Percentiles rank a stretch among this genome's conserved stretches.
Conservation (phyloP, 257 asterid species). For the Gardenia jasminoides region DNA sequence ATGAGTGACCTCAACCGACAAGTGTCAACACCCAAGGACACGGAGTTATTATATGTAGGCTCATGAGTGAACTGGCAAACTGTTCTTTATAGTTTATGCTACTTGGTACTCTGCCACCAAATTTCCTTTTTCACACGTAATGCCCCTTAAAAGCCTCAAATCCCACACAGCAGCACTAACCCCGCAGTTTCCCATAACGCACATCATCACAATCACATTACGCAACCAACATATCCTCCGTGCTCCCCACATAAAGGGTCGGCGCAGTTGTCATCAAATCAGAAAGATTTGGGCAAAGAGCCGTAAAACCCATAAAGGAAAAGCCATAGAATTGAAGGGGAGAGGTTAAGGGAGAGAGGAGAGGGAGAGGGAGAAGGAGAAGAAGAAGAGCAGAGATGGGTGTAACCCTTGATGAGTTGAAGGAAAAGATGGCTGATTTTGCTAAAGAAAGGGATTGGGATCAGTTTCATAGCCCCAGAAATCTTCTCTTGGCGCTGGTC, state of each 20-base stretch:
- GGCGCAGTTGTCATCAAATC: conserved; percentile 15
- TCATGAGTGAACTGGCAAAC: no score
- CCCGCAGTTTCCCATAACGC: conserved; percentile 8
- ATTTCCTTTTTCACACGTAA: no score
- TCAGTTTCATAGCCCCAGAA: conserved; percentile 60
- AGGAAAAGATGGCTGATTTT: conserved; percentile 46
- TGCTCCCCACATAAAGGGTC: background rate
- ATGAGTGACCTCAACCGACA: no score
- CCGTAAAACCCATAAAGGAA: background rate
- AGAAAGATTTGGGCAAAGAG: background rate
- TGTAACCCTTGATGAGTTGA: conserved; percentile 40
- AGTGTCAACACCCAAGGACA: no score
- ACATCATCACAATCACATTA: background rate
- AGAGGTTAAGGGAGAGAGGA: background rate
- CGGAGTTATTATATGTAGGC: no score
- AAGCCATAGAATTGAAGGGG: background rate
- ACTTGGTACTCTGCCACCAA: no score
- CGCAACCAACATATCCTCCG: background rate
- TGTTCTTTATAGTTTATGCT: no score
- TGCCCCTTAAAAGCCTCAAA: no score
- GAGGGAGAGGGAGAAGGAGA: no score
- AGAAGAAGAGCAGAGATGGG: conserved; percentile 2
- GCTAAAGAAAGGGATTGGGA: conserved; percentile 63
- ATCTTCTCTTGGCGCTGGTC: conserved; percentile 59
- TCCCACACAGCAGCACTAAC: no score